These are phyloP conservation scores for Aspergillus cristatus DNA, from an alignment of 495 filamentous ascomycete species.

Conservation along the genomic window DNA sequence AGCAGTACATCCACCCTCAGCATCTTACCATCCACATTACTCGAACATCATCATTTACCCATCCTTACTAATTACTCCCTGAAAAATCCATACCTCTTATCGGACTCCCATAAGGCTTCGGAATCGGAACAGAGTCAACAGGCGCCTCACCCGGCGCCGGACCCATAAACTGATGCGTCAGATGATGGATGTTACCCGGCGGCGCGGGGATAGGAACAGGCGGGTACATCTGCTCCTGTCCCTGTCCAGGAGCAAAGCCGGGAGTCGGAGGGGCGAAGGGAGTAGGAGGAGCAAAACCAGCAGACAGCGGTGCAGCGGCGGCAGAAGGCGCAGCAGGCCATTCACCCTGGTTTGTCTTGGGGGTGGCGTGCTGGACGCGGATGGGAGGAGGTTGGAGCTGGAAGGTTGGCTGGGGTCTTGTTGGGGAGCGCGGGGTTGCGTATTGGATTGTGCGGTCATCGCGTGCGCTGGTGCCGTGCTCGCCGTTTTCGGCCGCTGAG, in stretches of 20 bases:
- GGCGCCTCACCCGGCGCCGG: constrained; percentile 42
- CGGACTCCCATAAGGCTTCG: constrained; percentile 39
- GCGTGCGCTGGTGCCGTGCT: constrained; percentile 21
- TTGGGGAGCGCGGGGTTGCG: constrained; percentile 40
- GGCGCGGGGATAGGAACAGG: no score
- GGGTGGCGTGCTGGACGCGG: constrained; percentile 66
- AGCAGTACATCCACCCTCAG: no score
- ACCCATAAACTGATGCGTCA: constrained; percentile 27
- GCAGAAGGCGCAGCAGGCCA: constrained; percentile 26
- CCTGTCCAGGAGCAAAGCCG: no score
- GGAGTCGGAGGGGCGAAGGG: constrained; percentile 15
- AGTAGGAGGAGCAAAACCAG: constrained; percentile 11
- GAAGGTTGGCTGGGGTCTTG: constrained; percentile 51
- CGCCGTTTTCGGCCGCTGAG: constrained; percentile 50
- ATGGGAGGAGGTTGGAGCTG: constrained; percentile 75
- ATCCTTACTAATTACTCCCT: no score
- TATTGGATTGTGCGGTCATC: constrained; percentile 17
- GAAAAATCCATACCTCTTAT: constrained; percentile 15
- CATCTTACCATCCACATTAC: no score
- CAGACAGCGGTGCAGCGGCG: no score
- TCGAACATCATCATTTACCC: no score
- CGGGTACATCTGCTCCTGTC: no score
- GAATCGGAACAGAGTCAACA: constrained; percentile 45
- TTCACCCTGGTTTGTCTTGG: constrained; percentile 50
- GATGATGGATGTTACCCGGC: not conserved